Evolutionary conservation across 345 rosid species (phyloP), one percentile per base, ranked within the genome.

Genomic region (Arabidopsis arenosa): DNA sequence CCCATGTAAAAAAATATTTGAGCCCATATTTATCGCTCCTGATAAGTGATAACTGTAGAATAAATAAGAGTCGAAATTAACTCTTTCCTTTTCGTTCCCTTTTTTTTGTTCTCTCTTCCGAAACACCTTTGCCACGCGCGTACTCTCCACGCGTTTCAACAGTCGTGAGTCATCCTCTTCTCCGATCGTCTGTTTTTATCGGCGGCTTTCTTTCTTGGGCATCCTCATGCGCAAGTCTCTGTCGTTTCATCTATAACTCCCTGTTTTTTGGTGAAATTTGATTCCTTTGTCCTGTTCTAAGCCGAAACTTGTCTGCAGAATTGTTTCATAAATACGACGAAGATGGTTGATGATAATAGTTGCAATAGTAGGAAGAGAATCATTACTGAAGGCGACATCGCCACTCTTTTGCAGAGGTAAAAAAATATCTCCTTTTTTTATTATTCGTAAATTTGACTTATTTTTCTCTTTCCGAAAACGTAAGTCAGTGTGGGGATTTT

Each of bases 371-470:
- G 65, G 60, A 88, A 75, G 83, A 76, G 69, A 67, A 55, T 70
- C 23, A 79, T 91, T 41, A 86, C 74, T 14, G 98, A 91, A 76
- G 86, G 80, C 15, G 90, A 89, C 75, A 78, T 82, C 63, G 86
- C 89, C 72, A 75, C 80, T 62, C 85, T 93, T 60, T 72, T 89
- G 58, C 88, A 84, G 71, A 93, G 96, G 97, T 91, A 44, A 4
- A 44, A 4, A 12, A 13, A 6, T 44, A 4, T 51, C 33, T 21
- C 53, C 53, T 17, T 48, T 48, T 35, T 33, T 21, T 51, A n/a
- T 28, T 35, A 39, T 59, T 36, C 30, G 15, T 54, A 59, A 12
- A 5, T 23, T 23, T 23, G 26, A 23, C 26, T 23, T 23, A 23
- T 23, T 23, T 7, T 30, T 10, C 63, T 18, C 35, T 17, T 10